A percentile compares a stretch with the other conserved stretches of the same genome.
Conservation (phyloP, 495 filamentous ascomycete species). For the Mycothermus thermophilus region DNA sequence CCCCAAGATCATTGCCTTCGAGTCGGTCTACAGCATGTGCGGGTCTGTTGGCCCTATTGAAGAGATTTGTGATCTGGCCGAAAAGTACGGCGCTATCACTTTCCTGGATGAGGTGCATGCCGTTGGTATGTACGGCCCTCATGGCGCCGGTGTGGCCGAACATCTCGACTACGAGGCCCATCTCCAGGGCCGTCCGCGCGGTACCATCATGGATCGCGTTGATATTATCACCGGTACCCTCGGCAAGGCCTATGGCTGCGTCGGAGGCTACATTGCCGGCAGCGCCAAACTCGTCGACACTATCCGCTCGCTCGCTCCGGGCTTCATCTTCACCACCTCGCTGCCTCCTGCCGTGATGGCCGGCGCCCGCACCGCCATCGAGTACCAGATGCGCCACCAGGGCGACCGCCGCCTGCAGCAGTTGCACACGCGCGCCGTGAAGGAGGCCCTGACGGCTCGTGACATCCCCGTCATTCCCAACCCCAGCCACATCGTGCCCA, state of each 20-base stretch:
- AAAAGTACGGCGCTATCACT: conserved; percentile 94
- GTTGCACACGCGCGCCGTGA: conserved; percentile 86
- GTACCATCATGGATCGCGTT: conserved; percentile 86
- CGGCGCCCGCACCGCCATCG: conserved; percentile 78
- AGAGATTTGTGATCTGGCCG: conserved; percentile 86
- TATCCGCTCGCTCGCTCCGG: conserved; percentile 89
- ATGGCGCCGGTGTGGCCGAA: conserved; percentile 92
- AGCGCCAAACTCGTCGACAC: conserved; percentile 80
- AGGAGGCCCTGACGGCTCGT: conserved; percentile 55
- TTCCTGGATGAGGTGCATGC: conserved; percentile 98
- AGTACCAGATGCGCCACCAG: conserved; percentile 70
- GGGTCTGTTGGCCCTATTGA: conserved; percentile 92
- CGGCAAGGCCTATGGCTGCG: conserved; percentile 94
- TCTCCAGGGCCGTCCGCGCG: conserved; percentile 47
- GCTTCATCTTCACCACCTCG: conserved; percentile 98
- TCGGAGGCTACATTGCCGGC: conserved; percentile 93
- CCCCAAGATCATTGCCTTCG: conserved; percentile 97
- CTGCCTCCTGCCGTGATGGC: conserved; percentile 95
- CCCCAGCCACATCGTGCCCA: conserved; percentile 87
- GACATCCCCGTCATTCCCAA: conserved; percentile 98
- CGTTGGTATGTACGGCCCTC: conserved; percentile 96
- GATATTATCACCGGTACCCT: conserved; percentile 97
- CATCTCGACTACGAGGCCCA: conserved; percentile 89
- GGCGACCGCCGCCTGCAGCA: conserved; percentile 85
- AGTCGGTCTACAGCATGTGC: conserved; percentile 98